Conservation (phyloP, 768 basidiomycete species). For the Botryobasidium botryosum region DNA sequence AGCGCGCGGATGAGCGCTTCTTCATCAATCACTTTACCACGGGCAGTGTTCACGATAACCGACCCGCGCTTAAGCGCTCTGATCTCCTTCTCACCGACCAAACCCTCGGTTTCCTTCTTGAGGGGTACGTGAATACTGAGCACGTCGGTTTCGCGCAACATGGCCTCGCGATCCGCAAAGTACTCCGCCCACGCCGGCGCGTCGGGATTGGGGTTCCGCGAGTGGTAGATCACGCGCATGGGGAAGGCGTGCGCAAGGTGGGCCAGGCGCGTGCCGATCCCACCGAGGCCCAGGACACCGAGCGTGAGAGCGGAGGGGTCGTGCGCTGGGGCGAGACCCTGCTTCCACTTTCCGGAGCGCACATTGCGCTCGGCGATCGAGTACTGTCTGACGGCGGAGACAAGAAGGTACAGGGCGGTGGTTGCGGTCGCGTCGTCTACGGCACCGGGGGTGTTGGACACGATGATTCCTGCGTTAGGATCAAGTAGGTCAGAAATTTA, state of each 20-base stretch:
- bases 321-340: slow-evolving; percentile 29
- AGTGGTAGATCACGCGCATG: slow-evolving; percentile 74
- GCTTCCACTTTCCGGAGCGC: slow-evolving; percentile 38
- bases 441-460: slow-evolving; percentile 81
- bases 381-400: slow-evolving; percentile 62
- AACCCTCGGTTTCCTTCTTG: slow-evolving; percentile 48
- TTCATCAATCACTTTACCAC: slow-evolving; percentile 86
- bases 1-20: slow-evolving; percentile 71
- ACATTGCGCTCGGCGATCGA: slow-evolving; percentile 39
- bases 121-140: slow-evolving; percentile 78
- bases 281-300: slow-evolving; percentile 59
- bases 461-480: slow-evolving; percentile 37
- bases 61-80: slow-evolving; percentile 58
- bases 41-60: slow-evolving; percentile 71
- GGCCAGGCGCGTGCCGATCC: slow-evolving; percentile 55
- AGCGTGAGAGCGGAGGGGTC: slow-evolving; percentile 54
- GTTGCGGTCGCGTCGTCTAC: slow-evolving; percentile 88
- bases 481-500: neutral
- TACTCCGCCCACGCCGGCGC: slow-evolving; percentile 67
- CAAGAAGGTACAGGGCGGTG: slow-evolving; percentile 65
- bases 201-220: slow-evolving; percentile 35
- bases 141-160: slow-evolving; percentile 61
- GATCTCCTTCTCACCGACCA: slow-evolving; percentile 63
- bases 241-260: slow-evolving; percentile 64
- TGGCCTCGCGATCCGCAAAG: slow-evolving; percentile 36